A percentile compares a stretch with the other conserved stretches of the same genome.
These are phyloP conservation scores for Mycena alexandri DNA, from an alignment of 768 basidiomycete species.

Conservation along the genomic window DNA sequence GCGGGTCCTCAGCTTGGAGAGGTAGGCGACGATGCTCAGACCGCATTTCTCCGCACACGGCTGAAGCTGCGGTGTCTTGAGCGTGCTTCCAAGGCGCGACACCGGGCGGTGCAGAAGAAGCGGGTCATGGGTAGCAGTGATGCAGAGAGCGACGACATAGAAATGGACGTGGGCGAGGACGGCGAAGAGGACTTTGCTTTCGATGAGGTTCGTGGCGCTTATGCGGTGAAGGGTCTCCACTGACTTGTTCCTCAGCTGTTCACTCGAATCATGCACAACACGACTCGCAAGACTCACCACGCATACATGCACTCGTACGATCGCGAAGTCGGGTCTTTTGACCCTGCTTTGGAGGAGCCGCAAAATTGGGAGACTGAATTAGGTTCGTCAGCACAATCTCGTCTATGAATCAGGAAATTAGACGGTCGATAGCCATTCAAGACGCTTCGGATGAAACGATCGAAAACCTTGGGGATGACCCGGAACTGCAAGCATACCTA, in stretches of 20 bases:
- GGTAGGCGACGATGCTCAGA: conserved; percentile 60
- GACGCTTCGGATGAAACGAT: background rate
- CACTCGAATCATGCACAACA: conserved; percentile 31
- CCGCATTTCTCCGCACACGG: conserved; percentile 67
- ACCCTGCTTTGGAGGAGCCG: conserved; percentile 25
- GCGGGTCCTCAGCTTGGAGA: conserved; percentile 24
- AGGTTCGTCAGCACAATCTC: conserved; percentile 12
- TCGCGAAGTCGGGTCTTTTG: conserved; percentile 34
- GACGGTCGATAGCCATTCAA: background rate
- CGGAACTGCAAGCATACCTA: conserved; percentile 24
- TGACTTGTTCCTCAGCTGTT: conserved; percentile 21
- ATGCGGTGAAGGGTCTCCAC: background rate
- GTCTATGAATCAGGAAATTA: background rate
- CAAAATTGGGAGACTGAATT: conserved; percentile 32
- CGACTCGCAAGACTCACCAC: conserved; percentile 29
- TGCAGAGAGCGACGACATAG: conserved; percentile 57
- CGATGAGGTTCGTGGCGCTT: no score
- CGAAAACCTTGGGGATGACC: conserved; percentile 19
- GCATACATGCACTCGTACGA: conserved; percentile 37
- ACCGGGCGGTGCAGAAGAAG: conserved; percentile 55
- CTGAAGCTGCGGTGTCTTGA: conserved; percentile 74
- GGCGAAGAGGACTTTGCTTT: conserved; percentile 57
- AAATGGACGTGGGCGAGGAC: conserved; percentile 65
- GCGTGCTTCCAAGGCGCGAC: conserved; percentile 68
- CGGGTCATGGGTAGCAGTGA: conserved; percentile 64